Evolutionary conservation across 2,329 filamentous ascomycete species (phyloP), one percentile per base, ranked within the genome.

Genomic region (Calonectria pseudoreteaudii): DNA sequence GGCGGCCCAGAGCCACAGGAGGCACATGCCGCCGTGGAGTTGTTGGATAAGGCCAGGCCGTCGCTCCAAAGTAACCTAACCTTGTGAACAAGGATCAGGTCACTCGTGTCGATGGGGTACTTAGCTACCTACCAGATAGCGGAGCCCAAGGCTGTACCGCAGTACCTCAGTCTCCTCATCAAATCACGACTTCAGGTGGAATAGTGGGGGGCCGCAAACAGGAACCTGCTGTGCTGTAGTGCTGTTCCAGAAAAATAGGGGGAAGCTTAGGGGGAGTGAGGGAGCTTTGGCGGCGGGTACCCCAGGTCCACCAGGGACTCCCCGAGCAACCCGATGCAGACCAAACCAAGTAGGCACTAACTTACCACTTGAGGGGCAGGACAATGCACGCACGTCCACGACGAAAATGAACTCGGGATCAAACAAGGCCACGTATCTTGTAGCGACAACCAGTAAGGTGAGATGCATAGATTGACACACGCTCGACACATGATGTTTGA

Each of bases 201-300:
- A 72, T 62, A 69, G 77, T 52, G 20, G 60, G 71, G 76, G 70
- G 66, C 71, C 72, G 64, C 70, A 66, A 70, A 71, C 70, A 67
- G 74, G 67, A 70, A 71, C 70, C 68, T 66, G 62, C 70, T 74
- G 72, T 68, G 65, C 60, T 76, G 73, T 68, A 79, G 70, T 72
- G 75, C 64, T 78, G 75, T 80, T 80, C 75, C 74, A 78, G 78
- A 75, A 75, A 76, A 80, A 80, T 79, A 80, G 75, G 77, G 79
- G 79, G 56, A 31, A 60, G 53, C 34, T 56, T 56, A 44, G 49
- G 58, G 56, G 30, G 30, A 47, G n/a, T 18, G 52, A 71, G 38
- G 41, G 64, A 62, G 52, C 64, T 66, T 58, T 64, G 49, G 47
- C 44, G 41, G 60, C 70, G 64, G 70, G 68, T 30, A 66, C 56